Evolutionary conservation across 257 asterid species (phyloP), one percentile per base, ranked within the genome.

Genomic region (Oldenlandia corymbosa): DNA sequence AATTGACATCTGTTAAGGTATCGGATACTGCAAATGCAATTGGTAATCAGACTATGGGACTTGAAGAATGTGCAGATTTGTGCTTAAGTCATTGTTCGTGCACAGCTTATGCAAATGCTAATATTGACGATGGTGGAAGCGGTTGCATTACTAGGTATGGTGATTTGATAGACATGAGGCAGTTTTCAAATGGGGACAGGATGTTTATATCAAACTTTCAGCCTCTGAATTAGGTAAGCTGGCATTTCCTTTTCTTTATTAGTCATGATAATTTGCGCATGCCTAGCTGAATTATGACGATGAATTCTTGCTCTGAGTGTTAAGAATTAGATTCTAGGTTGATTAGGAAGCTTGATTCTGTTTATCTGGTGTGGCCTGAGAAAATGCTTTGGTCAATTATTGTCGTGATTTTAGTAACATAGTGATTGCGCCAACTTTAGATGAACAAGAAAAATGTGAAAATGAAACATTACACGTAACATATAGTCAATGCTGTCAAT

Each of bases 131-230:
- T 7, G 73, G 78, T 12, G 80, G 68, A 31, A 68, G 65, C 26
- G 83, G 83, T 46, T 78, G 83, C 73, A n/a, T 78, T 47, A 49
- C 71, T 61, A 75, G 83, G 83, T 62, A 68, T 13, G 77, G 75
- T 13, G 66, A 68, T 21, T 47, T 78, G 65, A 30, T 21, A 21
- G 83, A 78, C 60, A 64, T 66, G 14, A 78, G 74, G 69, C 68
- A 60, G 32, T 74, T 70, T 28, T 45, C 69, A 50, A 47, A 74
- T 49, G 74, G 67, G 83, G 71, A 57, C 83, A 71, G 43, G 83
- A 73, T 54, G 46, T 77, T 10, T 73, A 66, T 48, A 26, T 70
- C 10, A 59, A 72, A 66, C 66, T 70, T 43, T 21, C 71, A 27
- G 67, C 71, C 3, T 43, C 67, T 4, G 66, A 69, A 34, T 67